Evolutionary conservation across 352 stramenopile genomes (phyloP).

Genomic region (Phytophthora colocasiae): DNA sequence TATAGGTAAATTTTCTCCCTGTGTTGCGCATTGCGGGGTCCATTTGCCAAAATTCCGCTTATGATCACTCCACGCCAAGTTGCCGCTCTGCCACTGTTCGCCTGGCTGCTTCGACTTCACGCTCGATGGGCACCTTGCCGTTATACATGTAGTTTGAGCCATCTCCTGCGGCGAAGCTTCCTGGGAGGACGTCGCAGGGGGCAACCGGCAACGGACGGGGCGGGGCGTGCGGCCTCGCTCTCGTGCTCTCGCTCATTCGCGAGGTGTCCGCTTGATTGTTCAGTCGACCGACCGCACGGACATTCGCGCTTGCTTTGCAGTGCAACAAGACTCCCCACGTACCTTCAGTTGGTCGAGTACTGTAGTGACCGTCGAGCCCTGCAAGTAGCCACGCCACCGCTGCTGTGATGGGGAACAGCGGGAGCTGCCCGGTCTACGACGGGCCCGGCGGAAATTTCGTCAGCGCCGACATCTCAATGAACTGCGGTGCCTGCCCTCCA

Average conservation of each 20-base stretch:
- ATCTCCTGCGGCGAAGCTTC: conserved; percentile 37
- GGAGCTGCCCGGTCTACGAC: conserved; percentile 30
- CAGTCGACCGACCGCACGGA: not conserved
- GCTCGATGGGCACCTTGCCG: conserved; percentile 34
- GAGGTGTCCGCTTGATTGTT: conserved; percentile 24
- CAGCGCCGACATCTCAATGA: conserved; percentile 24
- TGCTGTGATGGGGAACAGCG: conserved; percentile 27
- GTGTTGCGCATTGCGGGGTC: not conserved
- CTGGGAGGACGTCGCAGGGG: conserved; percentile 26
- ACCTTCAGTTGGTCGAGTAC: conserved; percentile 14
- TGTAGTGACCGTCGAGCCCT: not conserved
- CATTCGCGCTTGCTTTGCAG: conserved; percentile 31
- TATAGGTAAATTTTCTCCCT: not conserved
- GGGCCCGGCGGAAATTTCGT: conserved; percentile 32
- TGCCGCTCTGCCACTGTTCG: conserved; percentile 20
- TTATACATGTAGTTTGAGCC: conserved; percentile 30
- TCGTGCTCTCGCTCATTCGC: conserved; percentile 27
- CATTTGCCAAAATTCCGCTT: no score
- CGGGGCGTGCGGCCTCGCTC: conserved; percentile 5
- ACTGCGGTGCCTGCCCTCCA: conserved; percentile 23
- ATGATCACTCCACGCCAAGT: conserved; percentile 1
- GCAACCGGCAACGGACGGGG: conserved; percentile 27
- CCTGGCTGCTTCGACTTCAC: conserved; percentile 35
- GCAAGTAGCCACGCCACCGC: not conserved
- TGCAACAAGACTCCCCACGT: conserved; percentile 18